A percentile compares a stretch with the other conserved stretches of the same genome.
phyloP scores from a whole-genome alignment of 129 eudicot species.

The carrot (Daucus carota) region DH1_v3.0 NC_030385.2:6485501-6486000 shows the following conservation, averaged over 20 bases:
- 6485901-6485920: background rate
- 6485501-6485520: slow-evolving; percentile 20
- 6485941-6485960: background rate
- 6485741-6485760: background rate
- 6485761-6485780: slow-evolving; percentile 6
- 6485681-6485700: slow-evolving; percentile 1
- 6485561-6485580: slow-evolving; percentile 52
- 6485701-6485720: background rate
- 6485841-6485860: slow-evolving; percentile 37
- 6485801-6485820: slow-evolving; percentile 73
- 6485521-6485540: slow-evolving; percentile 77
- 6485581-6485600: slow-evolving; percentile 87
- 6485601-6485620: slow-evolving; percentile 80
- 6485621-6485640: slow-evolving; percentile 79
- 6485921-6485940: background rate
- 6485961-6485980: background rate
- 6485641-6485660: slow-evolving; percentile 92
- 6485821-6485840: slow-evolving; percentile 78
- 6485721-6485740: background rate
- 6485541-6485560: slow-evolving; percentile 28
- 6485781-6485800: slow-evolving; percentile 77
- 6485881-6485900: background rate
- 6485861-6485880: background rate
- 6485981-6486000: background rate
- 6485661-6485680: slow-evolving; percentile 87